These are phyloP conservation scores for Ascobolus immersus DNA, from an alignment of 495 filamentous ascomycete species.

Conservation along the genomic window DNA sequence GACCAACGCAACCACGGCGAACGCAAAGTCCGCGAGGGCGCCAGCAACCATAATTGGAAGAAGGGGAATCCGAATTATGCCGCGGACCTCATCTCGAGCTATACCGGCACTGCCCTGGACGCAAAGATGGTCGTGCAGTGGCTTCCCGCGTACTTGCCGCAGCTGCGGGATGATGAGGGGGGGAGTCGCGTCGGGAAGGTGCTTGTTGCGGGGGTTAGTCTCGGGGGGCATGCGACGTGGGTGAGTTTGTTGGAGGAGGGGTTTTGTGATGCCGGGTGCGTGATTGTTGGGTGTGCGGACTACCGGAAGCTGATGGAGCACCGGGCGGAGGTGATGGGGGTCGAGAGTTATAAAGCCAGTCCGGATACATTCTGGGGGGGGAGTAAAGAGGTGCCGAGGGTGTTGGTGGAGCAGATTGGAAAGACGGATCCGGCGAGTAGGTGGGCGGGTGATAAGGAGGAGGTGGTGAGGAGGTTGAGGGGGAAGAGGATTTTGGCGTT, in stretches of 20 bases:
- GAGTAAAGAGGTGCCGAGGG: too few species aligned
- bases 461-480: too few species aligned
- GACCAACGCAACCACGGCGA: constrained; percentile 80
- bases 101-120: constrained; percentile 45
- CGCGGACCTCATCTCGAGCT: constrained; percentile 54
- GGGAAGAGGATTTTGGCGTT: constrained; percentile 58
- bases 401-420: too few species aligned
- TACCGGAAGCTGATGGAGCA: constrained; percentile 20
- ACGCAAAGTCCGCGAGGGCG: constrained; percentile 27
- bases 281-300: constrained; percentile 76
- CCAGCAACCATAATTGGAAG: constrained; percentile 51
- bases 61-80: constrained; percentile 61
- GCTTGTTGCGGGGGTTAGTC: constrained; percentile 51
- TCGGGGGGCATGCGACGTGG: constrained; percentile 80
- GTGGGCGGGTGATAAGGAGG: too few species aligned
- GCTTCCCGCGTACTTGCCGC: constrained; percentile 47
- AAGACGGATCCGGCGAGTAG: too few species aligned
- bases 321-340: constrained; percentile 5
- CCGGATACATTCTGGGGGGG: too few species aligned
- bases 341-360: too few species aligned
- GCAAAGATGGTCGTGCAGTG: constrained; percentile 44
- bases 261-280: constrained; percentile 44
- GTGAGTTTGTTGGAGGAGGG: constrained; percentile 52
- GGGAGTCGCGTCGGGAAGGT: constrained; percentile 33
- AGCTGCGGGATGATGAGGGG: constrained; percentile 17